phyloP scores from a whole-genome alignment of 306 rosid species.

The Cyclanthera cordifolia region DNA sequence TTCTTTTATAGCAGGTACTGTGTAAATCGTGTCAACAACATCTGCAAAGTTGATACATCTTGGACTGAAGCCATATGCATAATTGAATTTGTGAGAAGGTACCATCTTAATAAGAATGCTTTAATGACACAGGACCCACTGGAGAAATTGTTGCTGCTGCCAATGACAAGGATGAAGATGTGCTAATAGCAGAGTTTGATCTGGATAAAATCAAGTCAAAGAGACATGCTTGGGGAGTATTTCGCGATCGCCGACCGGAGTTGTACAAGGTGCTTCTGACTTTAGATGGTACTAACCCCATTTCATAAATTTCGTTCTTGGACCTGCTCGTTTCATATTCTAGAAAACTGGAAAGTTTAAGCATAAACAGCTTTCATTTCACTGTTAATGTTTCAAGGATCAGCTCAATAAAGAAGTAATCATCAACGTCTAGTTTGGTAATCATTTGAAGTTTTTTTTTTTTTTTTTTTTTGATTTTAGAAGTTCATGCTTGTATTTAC shows the following conservation, averaged over 20 bases:
- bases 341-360: background rate
- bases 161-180: slow-evolving; percentile 63
- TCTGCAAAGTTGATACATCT: background rate
- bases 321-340: background rate
- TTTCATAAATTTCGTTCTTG: slow-evolving; percentile 11
- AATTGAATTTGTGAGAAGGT: background rate
- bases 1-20: slow-evolving; percentile 84
- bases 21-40: background rate
- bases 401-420: background rate
- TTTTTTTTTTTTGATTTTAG: no score
- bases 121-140: slow-evolving; percentile 62
- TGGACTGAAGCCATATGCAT: background rate
- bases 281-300: slow-evolving; percentile 32
- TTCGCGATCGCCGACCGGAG: slow-evolving; percentile 87
- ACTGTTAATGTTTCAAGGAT: background rate
- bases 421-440: no score
- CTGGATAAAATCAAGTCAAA: slow-evolving; percentile 61
- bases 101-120: background rate
- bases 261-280: slow-evolving; percentile 79
- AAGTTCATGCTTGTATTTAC: no score
- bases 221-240: slow-evolving; percentile 81
- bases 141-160: slow-evolving; percentile 84
- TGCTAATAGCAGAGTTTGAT: slow-evolving; percentile 65
- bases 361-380: background rate
- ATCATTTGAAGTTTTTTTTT: no score